phyloP scores from a whole-genome alignment of 495 filamentous ascomycete genomes.

The Neurospora hispaniola region DNA sequence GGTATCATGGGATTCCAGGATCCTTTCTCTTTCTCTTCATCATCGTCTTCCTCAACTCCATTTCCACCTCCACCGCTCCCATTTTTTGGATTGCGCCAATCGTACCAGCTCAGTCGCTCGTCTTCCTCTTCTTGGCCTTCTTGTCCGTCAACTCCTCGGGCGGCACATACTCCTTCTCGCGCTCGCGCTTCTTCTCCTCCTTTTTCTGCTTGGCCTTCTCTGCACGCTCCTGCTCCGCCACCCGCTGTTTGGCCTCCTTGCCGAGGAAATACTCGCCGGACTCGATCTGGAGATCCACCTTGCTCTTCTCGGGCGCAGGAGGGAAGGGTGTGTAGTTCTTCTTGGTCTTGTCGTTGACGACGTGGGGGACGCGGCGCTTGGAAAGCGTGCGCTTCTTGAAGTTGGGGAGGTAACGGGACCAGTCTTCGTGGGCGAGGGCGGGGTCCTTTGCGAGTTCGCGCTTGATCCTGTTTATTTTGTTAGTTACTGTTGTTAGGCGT shows the following conservation, averaged over 20 bases:
- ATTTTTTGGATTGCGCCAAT: background rate
- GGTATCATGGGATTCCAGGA: slow-evolving; percentile 20
- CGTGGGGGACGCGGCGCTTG: slow-evolving; percentile 71
- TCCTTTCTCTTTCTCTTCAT: slow-evolving; percentile 1
- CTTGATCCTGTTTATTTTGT: slow-evolving; percentile 55
- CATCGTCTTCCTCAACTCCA: background rate
- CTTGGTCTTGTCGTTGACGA: slow-evolving; percentile 86
- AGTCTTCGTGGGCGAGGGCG: slow-evolving; percentile 72
- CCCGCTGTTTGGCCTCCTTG: slow-evolving; percentile 83
- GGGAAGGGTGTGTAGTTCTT: slow-evolving; percentile 86
- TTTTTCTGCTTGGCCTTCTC: slow-evolving; percentile 77
- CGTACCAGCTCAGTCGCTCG: slow-evolving; percentile 26
- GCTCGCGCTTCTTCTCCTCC: slow-evolving; percentile 76
- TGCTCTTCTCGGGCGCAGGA: slow-evolving; percentile 58
- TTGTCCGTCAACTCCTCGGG: slow-evolving; percentile 62
- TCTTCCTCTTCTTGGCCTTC: slow-evolving; percentile 50
- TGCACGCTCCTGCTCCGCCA: slow-evolving; percentile 62
- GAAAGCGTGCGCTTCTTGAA: slow-evolving; percentile 93
- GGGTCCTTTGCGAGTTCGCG: slow-evolving; percentile 95
- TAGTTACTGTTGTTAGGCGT: background rate
- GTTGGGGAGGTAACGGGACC: slow-evolving; percentile 93
- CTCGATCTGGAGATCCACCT: slow-evolving; percentile 96
- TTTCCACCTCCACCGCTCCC: background rate
- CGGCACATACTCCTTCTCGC: slow-evolving; percentile 74
- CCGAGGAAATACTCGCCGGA: slow-evolving; percentile 92